phyloP scores from a whole-genome alignment of 495 filamentous ascomycete genomes.

The Lophium mytilinum region DNA sequence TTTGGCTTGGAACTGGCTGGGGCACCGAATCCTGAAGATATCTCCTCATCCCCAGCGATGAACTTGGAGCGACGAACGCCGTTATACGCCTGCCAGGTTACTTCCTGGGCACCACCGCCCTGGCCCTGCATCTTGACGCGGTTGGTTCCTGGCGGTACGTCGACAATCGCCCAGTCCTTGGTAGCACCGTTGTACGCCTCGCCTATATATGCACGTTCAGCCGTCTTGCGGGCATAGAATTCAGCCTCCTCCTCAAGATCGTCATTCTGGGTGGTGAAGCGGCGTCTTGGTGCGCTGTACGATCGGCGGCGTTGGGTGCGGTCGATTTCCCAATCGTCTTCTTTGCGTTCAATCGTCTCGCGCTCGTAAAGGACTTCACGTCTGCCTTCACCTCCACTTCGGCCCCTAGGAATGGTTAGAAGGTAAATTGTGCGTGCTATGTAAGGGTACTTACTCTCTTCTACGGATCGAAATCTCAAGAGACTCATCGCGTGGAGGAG shows the following conservation, averaged over 20 bases:
- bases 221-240: constrained; percentile 54
- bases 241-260: constrained; percentile 53
- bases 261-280: constrained; percentile 32
- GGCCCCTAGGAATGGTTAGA: constrained; percentile 18
- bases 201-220: constrained; percentile 52
- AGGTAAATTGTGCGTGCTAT: not conserved
- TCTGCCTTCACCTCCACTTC: constrained; percentile 24
- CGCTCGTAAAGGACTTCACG: constrained; percentile 54
- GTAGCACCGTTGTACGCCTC: constrained; percentile 62
- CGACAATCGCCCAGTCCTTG: constrained; percentile 66
- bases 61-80: constrained; percentile 64
- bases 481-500: constrained; percentile 33
- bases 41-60: constrained; percentile 44
- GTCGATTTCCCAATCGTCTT: constrained; percentile 24
- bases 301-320: constrained; percentile 21
- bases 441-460: constrained; percentile 27
- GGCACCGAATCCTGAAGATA: constrained; percentile 14
- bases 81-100: constrained; percentile 69
- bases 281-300: constrained; percentile 21
- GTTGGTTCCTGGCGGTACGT: constrained; percentile 71
- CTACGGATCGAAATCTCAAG: constrained; percentile 46
- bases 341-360: constrained; percentile 37
- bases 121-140: constrained; percentile 66
- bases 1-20: constrained; percentile 27
- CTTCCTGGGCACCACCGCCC: constrained; percentile 57